Evolutionary conservation across 73 alveolate species (phyloP).

Genomic region (Paramecium sexaurelia): DNA sequence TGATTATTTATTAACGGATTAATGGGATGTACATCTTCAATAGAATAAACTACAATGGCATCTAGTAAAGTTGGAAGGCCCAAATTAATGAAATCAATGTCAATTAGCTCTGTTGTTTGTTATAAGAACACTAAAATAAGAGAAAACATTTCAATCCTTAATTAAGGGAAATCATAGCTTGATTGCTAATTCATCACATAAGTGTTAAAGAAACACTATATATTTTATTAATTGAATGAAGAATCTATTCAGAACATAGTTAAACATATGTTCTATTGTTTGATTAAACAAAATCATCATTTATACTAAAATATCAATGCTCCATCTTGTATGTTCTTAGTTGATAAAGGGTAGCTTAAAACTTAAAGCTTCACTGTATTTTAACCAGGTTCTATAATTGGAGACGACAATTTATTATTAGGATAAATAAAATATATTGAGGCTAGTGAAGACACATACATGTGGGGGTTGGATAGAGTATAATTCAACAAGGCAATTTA

Average conservation of each 20-base stretch:
- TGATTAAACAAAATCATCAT: neutral
- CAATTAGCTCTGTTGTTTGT: neutral
- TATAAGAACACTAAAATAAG: neutral
- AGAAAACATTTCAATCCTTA: neutral
- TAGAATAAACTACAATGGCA: neutral
- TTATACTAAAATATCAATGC: neutral
- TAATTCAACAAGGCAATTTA: neutral
- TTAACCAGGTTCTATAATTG: neutral
- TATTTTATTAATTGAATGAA: conserved; percentile 20
- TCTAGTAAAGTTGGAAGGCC: neutral
- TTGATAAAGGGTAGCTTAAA: neutral
- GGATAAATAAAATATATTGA: neutral
- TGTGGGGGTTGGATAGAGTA: neutral
- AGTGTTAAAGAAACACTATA: neutral
- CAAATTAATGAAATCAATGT: neutral
- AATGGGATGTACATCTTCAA: conserved; percentile 38
- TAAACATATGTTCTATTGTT: neutral
- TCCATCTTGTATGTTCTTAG: conserved; percentile 1
- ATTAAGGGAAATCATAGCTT: neutral
- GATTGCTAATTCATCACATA: neutral
- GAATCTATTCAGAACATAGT: neutral
- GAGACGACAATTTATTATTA: neutral
- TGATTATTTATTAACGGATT: conserved; percentile 33
- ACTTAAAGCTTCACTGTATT: neutral
- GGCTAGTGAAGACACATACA: neutral